A percentile compares a stretch with the other conserved stretches of the same genome.
These are phyloP conservation scores for Lactuca saligna DNA, from an alignment of 129 eudicot species.

Conservation along the genomic window DNA sequence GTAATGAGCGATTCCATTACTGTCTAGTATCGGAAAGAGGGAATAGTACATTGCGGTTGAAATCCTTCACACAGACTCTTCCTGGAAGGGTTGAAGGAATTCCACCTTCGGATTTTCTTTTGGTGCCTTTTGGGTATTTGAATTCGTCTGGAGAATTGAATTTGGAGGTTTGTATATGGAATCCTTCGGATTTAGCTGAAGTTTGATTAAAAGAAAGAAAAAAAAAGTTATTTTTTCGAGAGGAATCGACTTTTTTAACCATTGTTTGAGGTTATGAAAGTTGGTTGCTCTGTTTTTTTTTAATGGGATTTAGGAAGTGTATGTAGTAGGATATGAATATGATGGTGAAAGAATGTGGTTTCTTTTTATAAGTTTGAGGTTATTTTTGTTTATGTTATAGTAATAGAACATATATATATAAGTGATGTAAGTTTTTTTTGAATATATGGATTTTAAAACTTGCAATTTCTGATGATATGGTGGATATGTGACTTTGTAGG, in stretches of 20 bases:
- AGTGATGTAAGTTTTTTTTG: conserved; percentile 21
- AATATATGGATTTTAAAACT: conserved; percentile 31
- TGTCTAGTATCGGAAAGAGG: conserved; percentile 69
- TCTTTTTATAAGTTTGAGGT: conserved; percentile 4
- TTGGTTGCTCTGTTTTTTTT: neutral
- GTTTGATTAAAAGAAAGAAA: conserved; percentile 32
- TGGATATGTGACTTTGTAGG: neutral
- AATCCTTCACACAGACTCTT: conserved; percentile 51
- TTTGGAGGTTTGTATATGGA: conserved; percentile 76
- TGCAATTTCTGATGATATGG: conserved; percentile 17
- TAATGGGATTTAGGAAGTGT: conserved; percentile 26
- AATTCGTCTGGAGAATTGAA: conserved; percentile 54
- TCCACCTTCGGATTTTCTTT: conserved; percentile 58
- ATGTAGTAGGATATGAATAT: conserved; percentile 39
- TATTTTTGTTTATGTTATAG: conserved; percentile 23
- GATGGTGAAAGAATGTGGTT: conserved; percentile 22
- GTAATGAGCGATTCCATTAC: conserved; percentile 53
- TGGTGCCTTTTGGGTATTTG: conserved; percentile 58
- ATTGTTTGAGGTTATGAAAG: conserved; percentile 8
- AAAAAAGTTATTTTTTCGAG: conserved; percentile 8
- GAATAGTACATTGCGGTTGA: conserved; percentile 58
- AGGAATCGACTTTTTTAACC: conserved; percentile 10
- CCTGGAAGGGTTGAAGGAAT: conserved; percentile 71
- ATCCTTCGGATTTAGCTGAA: conserved; percentile 45
- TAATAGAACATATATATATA: conserved; percentile 16